A percentile compares a stretch with the other conserved stretches of the same genome.
Conservation (phyloP, 257 asterid species). For the Nyctanthes arbortristis region DNA sequence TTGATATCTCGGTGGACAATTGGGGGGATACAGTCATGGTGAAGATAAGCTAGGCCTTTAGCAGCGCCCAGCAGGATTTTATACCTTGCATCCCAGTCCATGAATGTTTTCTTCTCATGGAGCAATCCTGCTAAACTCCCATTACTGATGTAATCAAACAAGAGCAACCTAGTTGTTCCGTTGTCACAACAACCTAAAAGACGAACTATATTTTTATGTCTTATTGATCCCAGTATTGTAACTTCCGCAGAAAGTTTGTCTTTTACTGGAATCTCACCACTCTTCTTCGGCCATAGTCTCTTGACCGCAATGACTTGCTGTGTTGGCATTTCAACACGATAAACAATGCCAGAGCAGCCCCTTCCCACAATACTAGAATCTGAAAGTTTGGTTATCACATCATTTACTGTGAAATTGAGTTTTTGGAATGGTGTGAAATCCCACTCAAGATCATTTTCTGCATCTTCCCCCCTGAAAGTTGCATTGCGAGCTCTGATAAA, state of each 20-base stretch:
- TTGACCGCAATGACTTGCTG: slow-evolving; percentile 63
- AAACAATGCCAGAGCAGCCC: slow-evolving; percentile 69
- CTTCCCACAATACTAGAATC: slow-evolving; percentile 67
- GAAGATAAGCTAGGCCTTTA: slow-evolving; percentile 71
- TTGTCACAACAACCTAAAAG: slow-evolving; percentile 76
- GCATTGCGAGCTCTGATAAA: slow-evolving; percentile 32
- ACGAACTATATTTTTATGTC: slow-evolving; percentile 72
- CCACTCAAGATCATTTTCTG: slow-evolving; percentile 56
- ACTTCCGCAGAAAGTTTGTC: slow-evolving; percentile 77
- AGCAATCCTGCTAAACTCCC: slow-evolving; percentile 67
- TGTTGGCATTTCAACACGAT: slow-evolving; percentile 58
- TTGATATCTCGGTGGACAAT: slow-evolving; percentile 74
- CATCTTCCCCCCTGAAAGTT: slow-evolving; percentile 34
- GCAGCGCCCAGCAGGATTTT: slow-evolving; percentile 69
- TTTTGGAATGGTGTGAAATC: slow-evolving; percentile 66
- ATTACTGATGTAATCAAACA: slow-evolving; percentile 70
- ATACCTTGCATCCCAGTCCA: slow-evolving; percentile 77
- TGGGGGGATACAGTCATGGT: slow-evolving; percentile 77
- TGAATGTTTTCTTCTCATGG: slow-evolving; percentile 44
- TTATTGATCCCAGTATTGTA: slow-evolving; percentile 56
- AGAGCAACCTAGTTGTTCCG: slow-evolving; percentile 63
- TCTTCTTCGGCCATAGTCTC: slow-evolving; percentile 59
- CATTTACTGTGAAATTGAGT: slow-evolving; percentile 61
- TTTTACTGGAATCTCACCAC: slow-evolving; percentile 51
- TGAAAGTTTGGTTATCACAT: slow-evolving; percentile 52